Evolutionary conservation across 2,329 filamentous ascomycete species (phyloP).

Genomic region (Fusarium phyllophilum): DNA sequence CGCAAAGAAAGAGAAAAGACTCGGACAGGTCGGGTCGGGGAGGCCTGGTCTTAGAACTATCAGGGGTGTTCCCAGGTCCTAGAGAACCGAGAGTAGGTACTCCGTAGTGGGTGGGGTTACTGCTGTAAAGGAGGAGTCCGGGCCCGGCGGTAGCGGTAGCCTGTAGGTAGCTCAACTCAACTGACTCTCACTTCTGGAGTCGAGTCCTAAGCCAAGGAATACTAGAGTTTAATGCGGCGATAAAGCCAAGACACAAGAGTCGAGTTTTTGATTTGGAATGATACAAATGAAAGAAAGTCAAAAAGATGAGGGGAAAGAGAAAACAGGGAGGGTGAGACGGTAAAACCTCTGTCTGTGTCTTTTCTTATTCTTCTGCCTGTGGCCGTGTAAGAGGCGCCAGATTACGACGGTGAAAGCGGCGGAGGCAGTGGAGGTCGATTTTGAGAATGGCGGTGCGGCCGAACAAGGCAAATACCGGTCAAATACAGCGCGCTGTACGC

Average conservation of each 20-base stretch:
- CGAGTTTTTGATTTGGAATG: slow-evolving; percentile 11
- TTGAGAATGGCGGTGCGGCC: slow-evolving; percentile 36
- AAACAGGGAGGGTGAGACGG: slow-evolving; percentile 14
- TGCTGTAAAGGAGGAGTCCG: slow-evolving; percentile 30
- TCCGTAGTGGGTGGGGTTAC: slow-evolving; percentile 21
- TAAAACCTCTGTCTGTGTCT: slow-evolving; percentile 18
- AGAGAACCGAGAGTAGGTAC: slow-evolving; percentile 31
- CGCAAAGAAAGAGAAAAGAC: slow-evolving; percentile 22
- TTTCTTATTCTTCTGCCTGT: slow-evolving; percentile 11
- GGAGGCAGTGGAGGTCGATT: slow-evolving; percentile 37
- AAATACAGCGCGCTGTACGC: background rate
- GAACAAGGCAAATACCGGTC: slow-evolving; percentile 12
- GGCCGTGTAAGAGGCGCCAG: slow-evolving; percentile 41
- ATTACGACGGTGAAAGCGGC: slow-evolving; percentile 46
- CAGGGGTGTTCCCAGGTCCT: slow-evolving; percentile 32
- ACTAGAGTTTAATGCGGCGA: background rate
- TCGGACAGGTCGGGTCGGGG: slow-evolving; percentile 7
- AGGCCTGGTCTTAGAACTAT: slow-evolving; percentile 23
- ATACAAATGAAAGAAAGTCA: background rate
- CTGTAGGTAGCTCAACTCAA: background rate
- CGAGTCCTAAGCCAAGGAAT: slow-evolving; percentile 2
- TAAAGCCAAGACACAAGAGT: background rate
- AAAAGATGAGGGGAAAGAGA: background rate
- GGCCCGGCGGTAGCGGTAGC: slow-evolving; percentile 5
- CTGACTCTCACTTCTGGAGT: background rate